Conservation (phyloP, 805 yeast genomes). For the Isabelozyma gotoi region DNA sequence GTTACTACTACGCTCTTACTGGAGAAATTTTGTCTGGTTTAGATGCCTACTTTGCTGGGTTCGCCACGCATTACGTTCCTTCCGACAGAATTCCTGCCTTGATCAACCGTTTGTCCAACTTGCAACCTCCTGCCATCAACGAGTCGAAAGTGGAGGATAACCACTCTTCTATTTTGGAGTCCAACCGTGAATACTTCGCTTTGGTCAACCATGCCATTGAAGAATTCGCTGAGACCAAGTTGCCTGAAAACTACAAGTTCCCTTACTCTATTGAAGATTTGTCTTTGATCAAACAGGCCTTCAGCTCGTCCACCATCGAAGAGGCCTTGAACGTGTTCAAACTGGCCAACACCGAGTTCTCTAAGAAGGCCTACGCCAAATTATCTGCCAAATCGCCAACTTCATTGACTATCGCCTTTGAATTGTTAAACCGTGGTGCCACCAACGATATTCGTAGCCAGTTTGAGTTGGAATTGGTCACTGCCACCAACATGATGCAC, state of each 20-base stretch:
- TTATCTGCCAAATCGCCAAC: constrained; percentile 70
- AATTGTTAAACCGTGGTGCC: constrained; percentile 62
- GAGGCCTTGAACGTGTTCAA: constrained; percentile 54
- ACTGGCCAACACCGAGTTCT: constrained; percentile 63
- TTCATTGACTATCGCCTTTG: constrained; percentile 73
- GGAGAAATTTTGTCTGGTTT: constrained; percentile 75
- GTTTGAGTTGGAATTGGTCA: constrained; percentile 66
- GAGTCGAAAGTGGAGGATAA: constrained; percentile 22
- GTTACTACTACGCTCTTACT: constrained; percentile 83
- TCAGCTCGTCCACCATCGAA: constrained; percentile 52
- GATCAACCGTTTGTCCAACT: constrained; percentile 61
- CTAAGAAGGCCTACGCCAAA: constrained; percentile 53
- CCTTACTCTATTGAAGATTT: constrained; percentile 57
- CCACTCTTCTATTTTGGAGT: constrained; percentile 15
- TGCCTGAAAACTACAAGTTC: constrained; percentile 63
- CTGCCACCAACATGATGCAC: constrained; percentile 75
- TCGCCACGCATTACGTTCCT: constrained; percentile 88
- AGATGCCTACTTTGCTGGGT: constrained; percentile 81
- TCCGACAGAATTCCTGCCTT: constrained; percentile 61
- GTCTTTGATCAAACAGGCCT: constrained; percentile 65
- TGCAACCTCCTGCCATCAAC: constrained; percentile 45
- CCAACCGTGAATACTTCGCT: constrained; percentile 43
- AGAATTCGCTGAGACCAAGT: constrained; percentile 64
- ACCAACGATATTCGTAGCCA: constrained; percentile 61
- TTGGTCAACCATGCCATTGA: constrained; percentile 73